Evolutionary conservation across 2,329 filamentous ascomycete species (phyloP), one percentile per base, ranked within the genome.

Genomic region (Ceratocystis cacaofunesta): DNA sequence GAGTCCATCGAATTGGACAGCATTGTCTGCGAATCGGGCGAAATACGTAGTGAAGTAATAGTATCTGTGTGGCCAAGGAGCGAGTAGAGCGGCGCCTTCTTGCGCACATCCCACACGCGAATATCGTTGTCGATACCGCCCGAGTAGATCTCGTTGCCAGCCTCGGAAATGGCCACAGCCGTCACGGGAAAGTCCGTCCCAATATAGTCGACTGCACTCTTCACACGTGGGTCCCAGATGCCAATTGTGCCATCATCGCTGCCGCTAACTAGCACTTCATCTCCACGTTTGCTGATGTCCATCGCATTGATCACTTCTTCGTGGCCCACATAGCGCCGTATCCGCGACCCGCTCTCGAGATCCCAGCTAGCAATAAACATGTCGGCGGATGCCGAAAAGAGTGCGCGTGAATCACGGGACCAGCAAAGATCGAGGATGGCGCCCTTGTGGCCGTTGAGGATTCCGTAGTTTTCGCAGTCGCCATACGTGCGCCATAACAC

Each of bases 51-150:
- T 12, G 91, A 95, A 2, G 92, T 95, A 69, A 99, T 81, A 0
- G 92, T 97, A 73, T 99, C 94, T 64, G 85, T 87, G 74, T 99
- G 94, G 0, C 94, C 94, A 12, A 88, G 76, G 80, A 99, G 86
- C 1, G 88, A 87, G 75, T 97, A 96, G 5, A 90, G 85, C 2
- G 95, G 83, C 5, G 87, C 83, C 75, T 95, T 91, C 78, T 96
- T 97, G 70, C 94, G 85, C 72, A 97, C 77, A 75, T 99, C 94
- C 92, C 94, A 99, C 22, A 95, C 92, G 71, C 92, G 90, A 74
- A 99, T 95, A 71, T 95, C 91, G 73, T 97, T 96, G 77, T 97
- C 94, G 70, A 99, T 96, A 25, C 92, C 89, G 60, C 92, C 92
- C 5, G 89, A 88, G 75, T 94, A 99, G 30, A 99, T 84, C 76